Evolutionary conservation across 176 grass and related monocot genomes (phyloP), one percentile per base, ranked within the genome.

Genomic region (Rhynchospora breviuscula): DNA sequence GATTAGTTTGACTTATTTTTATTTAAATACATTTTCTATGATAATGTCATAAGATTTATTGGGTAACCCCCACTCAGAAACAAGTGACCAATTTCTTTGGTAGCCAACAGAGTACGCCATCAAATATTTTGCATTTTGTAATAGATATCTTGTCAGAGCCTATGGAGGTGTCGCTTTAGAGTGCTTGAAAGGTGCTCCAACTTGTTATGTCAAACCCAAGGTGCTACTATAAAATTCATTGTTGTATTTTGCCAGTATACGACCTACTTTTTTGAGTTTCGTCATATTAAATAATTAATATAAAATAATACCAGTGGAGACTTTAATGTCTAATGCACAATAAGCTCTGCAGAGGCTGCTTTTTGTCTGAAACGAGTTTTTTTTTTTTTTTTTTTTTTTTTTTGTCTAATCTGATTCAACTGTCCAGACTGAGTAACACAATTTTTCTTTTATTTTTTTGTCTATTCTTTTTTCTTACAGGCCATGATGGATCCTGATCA

Each of bases 401-500:
- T 29, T 29, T 29, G 26, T 29, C 26, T 29, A 1, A 29, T 29
- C 26, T 29, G 26, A 1, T 29, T 29, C 26, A 29, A 29, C 26
- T 29, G 26, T 1, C 26, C 26, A 29, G 26, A 29, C 1, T 29
- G 26, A 29, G 23, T 40, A 46, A 13, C 5, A 12, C 9, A 48
- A 22, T 12, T 35, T 35, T 35, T 35, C 33, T 35, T 35, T 35
- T 35, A 35, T 22, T 54, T 62, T 86, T 74, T 14, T 18, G 53
- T 87, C 14, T 15, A 61, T 56, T 43, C 11, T 80, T 19, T 25
- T 61, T 43, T 40, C 86, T 67, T 88, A 35, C 82, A 98, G 96
- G 90, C 86, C 10, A 98, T 98, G 96, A 91, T 98, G 91, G 92
- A 98, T 86, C 96, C 93, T 75, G 88, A 93, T 77, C 93, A 92